Conservation (phyloP, 768 basidiomycete species). For the Macrocybe gigantea region DNA sequence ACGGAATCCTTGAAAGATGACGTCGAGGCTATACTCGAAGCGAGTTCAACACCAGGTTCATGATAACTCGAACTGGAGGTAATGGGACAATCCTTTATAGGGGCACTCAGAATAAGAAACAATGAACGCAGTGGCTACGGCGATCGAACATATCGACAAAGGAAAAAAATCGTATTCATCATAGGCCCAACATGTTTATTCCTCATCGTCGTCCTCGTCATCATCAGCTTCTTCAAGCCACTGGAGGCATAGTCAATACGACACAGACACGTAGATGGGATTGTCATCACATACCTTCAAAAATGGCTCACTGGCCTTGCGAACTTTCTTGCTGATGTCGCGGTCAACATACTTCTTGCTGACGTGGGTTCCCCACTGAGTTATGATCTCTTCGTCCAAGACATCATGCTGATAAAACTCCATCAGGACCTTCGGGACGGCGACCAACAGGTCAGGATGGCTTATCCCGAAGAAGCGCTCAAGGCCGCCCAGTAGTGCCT, state of each 20-base stretch:
- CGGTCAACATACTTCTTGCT: constrained; percentile 96
- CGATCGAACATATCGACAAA: too few relatives aligned
- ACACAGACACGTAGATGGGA: constrained; percentile 1
- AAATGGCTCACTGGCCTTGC: constrained; percentile 94
- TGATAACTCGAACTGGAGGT: too few relatives aligned
- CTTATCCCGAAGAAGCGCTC: constrained; percentile 78
- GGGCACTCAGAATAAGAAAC: too few relatives aligned
- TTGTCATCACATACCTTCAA: constrained; percentile 56
- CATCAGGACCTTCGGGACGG: constrained; percentile 92
- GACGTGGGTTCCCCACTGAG: constrained; percentile 93
- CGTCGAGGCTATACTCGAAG: too few relatives aligned
- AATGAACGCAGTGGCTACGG: too few relatives aligned
- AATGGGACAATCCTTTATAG: too few relatives aligned
- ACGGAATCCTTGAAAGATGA: too few relatives aligned
- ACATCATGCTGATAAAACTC: constrained; percentile 88
- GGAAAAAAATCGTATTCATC: too few relatives aligned
- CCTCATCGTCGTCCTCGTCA: constrained; percentile 57
- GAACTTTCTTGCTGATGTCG: constrained; percentile 91
- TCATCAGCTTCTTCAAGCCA: constrained; percentile 91
- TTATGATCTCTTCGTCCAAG: constrained; percentile 85
- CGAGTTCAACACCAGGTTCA: too few relatives aligned
- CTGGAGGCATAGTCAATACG: constrained; percentile 25
- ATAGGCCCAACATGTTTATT: not conserved
- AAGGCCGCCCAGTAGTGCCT: constrained; percentile 87
- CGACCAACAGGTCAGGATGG: constrained; percentile 62